Evolutionary conservation across 2,329 filamentous ascomycete species (phyloP), one percentile per base, ranked within the genome.

Genomic region (Penicillium sp.): DNA sequence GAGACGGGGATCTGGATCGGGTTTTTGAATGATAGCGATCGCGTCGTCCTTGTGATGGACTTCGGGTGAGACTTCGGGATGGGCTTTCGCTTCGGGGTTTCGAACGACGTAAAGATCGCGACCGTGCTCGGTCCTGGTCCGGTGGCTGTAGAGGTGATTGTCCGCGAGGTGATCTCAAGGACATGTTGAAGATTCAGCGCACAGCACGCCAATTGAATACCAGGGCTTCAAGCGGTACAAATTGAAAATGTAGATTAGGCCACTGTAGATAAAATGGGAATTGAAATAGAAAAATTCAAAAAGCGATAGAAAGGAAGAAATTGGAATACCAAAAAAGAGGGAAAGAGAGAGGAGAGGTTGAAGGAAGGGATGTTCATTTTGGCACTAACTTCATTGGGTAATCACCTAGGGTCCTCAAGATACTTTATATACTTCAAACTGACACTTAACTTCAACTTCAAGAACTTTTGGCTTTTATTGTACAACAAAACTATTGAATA

Each of bases 71-170:
- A 50, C 67, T 68, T 52, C 64, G 64, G 30, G 67, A 44, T 26
- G 38, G 48, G 16, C 48, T 60, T 49, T 67, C 68, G 33, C 68
- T 71, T 47, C 71, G 69, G 33, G 74, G 73, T 41, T 67, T 65
- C 19, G 74, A 75, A 43, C 68, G 71, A 36, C 61, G 69, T 40
- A 62, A 62, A 33, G 69, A 67, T 30, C 52, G 64, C 37, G 68
- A 70, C 26, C 60, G 64, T 37, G 62, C 56, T 54, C 59, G 64
- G 63, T 54, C 64, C 55, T 57, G 56, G 31, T 50, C 58, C 49
- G 52, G 61, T 33, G 65, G 67, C 16, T 60, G 64, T 50, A 60
- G 58, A 41, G 67, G 66, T 53, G 73, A 73, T 30, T 63, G 67
- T 19, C 62, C 64, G 44, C 64, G 63, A 44, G 65, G 57, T 22